These are phyloP conservation scores for Geotrichum histeridarum DNA, from an alignment of 1,139 yeast species.

Conservation along the genomic window DNA sequence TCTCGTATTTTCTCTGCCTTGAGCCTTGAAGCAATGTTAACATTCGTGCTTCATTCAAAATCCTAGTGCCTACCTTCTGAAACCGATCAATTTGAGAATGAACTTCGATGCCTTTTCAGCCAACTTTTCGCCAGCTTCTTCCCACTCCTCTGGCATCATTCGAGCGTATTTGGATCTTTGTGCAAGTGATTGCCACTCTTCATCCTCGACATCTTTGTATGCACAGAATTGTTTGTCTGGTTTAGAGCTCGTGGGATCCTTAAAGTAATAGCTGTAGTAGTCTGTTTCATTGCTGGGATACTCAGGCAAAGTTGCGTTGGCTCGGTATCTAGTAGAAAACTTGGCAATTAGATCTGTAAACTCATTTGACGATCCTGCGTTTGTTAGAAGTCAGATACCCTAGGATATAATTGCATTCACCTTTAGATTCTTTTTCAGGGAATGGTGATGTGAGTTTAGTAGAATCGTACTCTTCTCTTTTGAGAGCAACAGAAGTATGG, in stretches of 20 bases:
- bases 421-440: no score
- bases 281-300: neutral
- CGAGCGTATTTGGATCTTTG: constrained; percentile 14
- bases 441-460: no score
- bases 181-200: neutral
- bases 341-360: neutral
- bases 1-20: constrained; percentile 14
- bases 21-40: constrained; percentile 2
- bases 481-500: no score
- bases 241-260: neutral
- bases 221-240: neutral
- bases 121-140: constrained; percentile 19
- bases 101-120: constrained; percentile 18
- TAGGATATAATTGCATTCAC: no score
- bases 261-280: neutral
- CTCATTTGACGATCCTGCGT: neutral
- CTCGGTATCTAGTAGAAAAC: neutral
- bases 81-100: constrained; percentile 16
- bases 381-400: no score
- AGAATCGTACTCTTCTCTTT: no score
- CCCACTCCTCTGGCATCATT: constrained; percentile 24
- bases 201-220: neutral
- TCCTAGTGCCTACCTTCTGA: constrained; percentile 15
- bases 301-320: neutral
- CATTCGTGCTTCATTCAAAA: neutral